Conservation (phyloP, 2,329 filamentous ascomycete genomes). For the Botryotinia narcissicola region DNA sequence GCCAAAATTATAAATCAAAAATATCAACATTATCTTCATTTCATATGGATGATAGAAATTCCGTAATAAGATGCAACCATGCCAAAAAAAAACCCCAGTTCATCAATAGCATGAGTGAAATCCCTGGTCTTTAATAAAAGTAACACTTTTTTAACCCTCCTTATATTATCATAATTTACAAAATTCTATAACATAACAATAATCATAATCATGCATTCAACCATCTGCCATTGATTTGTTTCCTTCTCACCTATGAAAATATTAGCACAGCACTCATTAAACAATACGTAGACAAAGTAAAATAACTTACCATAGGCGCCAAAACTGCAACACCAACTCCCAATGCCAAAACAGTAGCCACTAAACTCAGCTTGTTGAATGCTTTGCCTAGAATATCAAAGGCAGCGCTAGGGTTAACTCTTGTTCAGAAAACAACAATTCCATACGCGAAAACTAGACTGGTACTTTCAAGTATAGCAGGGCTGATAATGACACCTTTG, state of each 20-base stretch:
- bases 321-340: slow-evolving; percentile 73
- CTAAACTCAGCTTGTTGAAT: slow-evolving; percentile 85
- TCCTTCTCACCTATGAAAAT: slow-evolving; percentile 52
- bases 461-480: slow-evolving; percentile 86
- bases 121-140: no score
- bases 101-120: neutral
- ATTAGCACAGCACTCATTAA: slow-evolving; percentile 39
- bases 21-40: neutral
- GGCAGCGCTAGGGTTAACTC: slow-evolving; percentile 79
- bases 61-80: neutral
- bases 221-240: slow-evolving; percentile 68
- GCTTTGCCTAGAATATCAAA: slow-evolving; percentile 93
- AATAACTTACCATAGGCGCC: slow-evolving; percentile 74
- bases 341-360: slow-evolving; percentile 80
- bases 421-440: slow-evolving; percentile 81
- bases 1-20: neutral
- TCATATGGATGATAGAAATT: neutral
- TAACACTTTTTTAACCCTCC: neutral
- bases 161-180: slow-evolving; percentile 16
- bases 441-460: slow-evolving; percentile 87
- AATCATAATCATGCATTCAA: slow-evolving; percentile 32
- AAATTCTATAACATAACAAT: slow-evolving; percentile 19
- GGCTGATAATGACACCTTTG: slow-evolving; percentile 67
- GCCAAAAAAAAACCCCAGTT: neutral
- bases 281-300: neutral